Percentiles rank a stretch among this genome's conserved stretches.
Evolutionary conservation across 441 rosid species (phyloP).

Genomic region (Bocquillonia castaneifolia): DNA sequence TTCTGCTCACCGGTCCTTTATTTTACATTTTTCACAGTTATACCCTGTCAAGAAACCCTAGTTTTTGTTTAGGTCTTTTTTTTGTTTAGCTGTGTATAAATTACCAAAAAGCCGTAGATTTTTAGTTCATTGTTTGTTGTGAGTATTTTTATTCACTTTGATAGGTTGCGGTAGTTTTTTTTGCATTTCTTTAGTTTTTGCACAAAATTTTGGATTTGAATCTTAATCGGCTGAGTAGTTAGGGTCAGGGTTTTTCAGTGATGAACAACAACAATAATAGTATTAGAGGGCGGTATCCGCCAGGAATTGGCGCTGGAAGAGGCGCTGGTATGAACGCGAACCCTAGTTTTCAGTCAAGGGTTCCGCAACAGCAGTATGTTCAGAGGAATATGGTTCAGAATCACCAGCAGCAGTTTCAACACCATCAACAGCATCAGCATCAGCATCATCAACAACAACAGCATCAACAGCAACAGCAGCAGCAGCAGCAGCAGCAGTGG

Average conservation of each 20-base stretch:
- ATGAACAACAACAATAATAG: slow-evolving; percentile 46
- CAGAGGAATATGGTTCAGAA: slow-evolving; percentile 60
- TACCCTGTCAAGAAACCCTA: slow-evolving; percentile 10
- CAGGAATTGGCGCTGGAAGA: slow-evolving; percentile 77
- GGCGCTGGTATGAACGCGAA: slow-evolving; percentile 55
- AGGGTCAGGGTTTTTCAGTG: slow-evolving; percentile 33
- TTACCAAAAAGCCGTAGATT: background rate
- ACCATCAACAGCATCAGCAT: slow-evolving; percentile 32
- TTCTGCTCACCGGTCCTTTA: background rate
- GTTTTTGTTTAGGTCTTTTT: background rate
- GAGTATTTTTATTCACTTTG: slow-evolving; percentile 6
- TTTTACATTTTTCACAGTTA: background rate
- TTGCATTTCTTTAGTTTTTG: slow-evolving; percentile 2
- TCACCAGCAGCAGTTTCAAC: slow-evolving; percentile 44
- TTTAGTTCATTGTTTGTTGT: slow-evolving; percentile 19
- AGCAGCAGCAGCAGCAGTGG: slow-evolving; percentile 47
- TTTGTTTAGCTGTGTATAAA: background rate
- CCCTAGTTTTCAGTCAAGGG: slow-evolving; percentile 64
- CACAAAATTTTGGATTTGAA: slow-evolving; percentile 17
- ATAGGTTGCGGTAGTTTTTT: background rate
- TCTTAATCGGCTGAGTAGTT: slow-evolving; percentile 21
- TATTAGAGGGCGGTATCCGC: slow-evolving; percentile 88
- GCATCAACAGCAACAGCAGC: slow-evolving; percentile 46
- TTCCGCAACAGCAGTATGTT: slow-evolving; percentile 68
- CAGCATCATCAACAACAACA: slow-evolving; percentile 43